phyloP scores from a whole-genome alignment of 2,329 filamentous ascomycete species.

The Polychaeton citri region DNA sequence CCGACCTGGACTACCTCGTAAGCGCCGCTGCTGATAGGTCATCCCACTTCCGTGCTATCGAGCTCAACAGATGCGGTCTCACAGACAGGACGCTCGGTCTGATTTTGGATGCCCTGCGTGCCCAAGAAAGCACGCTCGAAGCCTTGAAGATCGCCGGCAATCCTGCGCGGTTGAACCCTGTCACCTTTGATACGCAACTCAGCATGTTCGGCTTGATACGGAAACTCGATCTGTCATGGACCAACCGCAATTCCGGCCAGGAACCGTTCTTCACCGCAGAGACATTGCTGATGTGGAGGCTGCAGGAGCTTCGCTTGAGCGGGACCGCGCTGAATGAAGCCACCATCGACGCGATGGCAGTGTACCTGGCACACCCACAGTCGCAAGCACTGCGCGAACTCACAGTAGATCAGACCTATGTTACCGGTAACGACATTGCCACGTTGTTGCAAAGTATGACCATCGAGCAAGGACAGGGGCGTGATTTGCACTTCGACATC shows the following conservation, averaged over 20 bases:
- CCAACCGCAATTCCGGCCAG: slow-evolving; percentile 48
- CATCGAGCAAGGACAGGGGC: slow-evolving; percentile 24
- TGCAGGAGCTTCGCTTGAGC: slow-evolving; percentile 53
- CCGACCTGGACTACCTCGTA: slow-evolving; percentile 54
- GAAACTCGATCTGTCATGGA: slow-evolving; percentile 52
- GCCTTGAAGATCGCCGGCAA: slow-evolving; percentile 55
- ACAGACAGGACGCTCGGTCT: slow-evolving; percentile 46
- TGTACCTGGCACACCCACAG: slow-evolving; percentile 41
- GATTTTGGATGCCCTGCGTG: slow-evolving; percentile 48
- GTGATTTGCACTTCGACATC: slow-evolving; percentile 52
- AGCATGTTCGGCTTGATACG: slow-evolving; percentile 53
- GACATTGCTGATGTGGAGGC: slow-evolving; percentile 51
- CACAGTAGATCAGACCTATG: slow-evolving; percentile 52
- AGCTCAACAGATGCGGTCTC: slow-evolving; percentile 50
- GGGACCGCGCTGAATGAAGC: slow-evolving; percentile 48
- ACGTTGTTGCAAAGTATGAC: slow-evolving; percentile 51
- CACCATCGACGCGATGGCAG: slow-evolving; percentile 49
- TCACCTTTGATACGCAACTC: slow-evolving; percentile 53
- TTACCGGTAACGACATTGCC: slow-evolving; percentile 52
- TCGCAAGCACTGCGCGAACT: slow-evolving; percentile 49
- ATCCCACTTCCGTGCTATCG: slow-evolving; percentile 54
- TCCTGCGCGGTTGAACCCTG: slow-evolving; percentile 49
- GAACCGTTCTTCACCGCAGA: slow-evolving; percentile 54
- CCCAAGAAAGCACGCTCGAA: slow-evolving; percentile 54
- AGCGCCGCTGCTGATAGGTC: slow-evolving; percentile 53